Evolutionary conservation across 2,329 filamentous ascomycete genomes (phyloP).

Genomic region (Fusarium vanettenii): DNA sequence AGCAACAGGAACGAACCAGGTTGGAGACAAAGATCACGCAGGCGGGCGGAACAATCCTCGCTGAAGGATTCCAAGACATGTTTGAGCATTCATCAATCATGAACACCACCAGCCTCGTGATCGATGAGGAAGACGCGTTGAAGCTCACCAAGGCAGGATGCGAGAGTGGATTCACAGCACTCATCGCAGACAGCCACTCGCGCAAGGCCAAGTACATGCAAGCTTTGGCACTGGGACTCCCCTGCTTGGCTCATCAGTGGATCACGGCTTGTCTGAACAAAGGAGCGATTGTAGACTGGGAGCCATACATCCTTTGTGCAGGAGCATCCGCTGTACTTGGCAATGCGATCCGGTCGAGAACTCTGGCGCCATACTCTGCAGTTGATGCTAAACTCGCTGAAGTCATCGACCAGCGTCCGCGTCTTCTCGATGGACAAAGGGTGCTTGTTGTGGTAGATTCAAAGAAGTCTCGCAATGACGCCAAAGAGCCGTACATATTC

Average conservation of each 20-base stretch:
- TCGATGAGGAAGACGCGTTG: constrained; percentile 53
- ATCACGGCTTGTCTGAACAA: constrained; percentile 76
- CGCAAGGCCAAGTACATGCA: constrained; percentile 94
- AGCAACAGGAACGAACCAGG: constrained; percentile 53
- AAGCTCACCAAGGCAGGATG: constrained; percentile 64
- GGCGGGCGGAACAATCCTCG: constrained; percentile 78
- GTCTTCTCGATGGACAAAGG: constrained; percentile 71
- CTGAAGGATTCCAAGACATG: constrained; percentile 82
- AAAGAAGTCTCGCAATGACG: constrained; percentile 69
- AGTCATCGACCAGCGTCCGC: constrained; percentile 69
- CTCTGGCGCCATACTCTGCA: constrained; percentile 71
- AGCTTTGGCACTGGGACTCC: constrained; percentile 88
- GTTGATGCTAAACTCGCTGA: constrained; percentile 65
- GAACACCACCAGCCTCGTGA: constrained; percentile 46
- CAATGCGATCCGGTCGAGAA: constrained; percentile 81
- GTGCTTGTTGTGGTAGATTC: constrained; percentile 76
- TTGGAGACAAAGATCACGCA: constrained; percentile 73
- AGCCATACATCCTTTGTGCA: constrained; percentile 84
- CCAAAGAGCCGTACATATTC: constrained; percentile 81
- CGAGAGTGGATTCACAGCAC: constrained; percentile 79
- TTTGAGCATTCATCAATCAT: constrained; percentile 66
- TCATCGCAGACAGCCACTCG: constrained; percentile 88
- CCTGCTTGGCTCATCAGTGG: constrained; percentile 88
- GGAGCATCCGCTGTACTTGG: constrained; percentile 83
- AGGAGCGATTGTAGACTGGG: constrained; percentile 75